These are phyloP conservation scores for Priceomyces castillae DNA, from an alignment of 805 yeast genomes.

Conservation along the genomic window DNA sequence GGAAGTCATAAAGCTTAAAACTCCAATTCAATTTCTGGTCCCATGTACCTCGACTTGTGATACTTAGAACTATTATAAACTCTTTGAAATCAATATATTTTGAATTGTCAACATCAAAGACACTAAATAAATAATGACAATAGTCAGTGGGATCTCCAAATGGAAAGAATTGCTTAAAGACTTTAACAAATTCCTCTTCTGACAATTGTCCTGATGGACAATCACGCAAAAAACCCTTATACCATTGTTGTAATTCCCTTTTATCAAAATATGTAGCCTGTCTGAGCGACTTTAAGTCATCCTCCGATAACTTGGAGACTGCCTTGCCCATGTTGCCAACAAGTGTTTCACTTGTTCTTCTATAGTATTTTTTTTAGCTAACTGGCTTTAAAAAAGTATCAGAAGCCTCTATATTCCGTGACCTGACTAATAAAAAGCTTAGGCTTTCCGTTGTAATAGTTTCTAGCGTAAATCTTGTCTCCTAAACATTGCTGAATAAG, in stretches of 20 bases:
- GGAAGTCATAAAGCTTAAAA: conserved; percentile 80
- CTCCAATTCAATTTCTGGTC: conserved; percentile 90
- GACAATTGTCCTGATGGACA: conserved; percentile 89
- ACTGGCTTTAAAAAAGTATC: too few relatives aligned
- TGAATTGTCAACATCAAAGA: conserved; percentile 77
- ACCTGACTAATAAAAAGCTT: too few relatives aligned
- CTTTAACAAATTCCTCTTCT: conserved; percentile 83
- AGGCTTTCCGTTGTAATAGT: too few relatives aligned
- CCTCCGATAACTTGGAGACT: conserved; percentile 87
- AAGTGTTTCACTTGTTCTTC: not conserved
- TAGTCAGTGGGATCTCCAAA: conserved; percentile 95
- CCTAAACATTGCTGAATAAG: not conserved
- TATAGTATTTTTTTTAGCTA: too few relatives aligned
- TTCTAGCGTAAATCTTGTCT: not conserved
- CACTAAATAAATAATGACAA: conserved; percentile 82
- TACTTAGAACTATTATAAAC: conserved; percentile 81
- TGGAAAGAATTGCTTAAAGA: conserved; percentile 95
- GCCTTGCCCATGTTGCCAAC: conserved; percentile 79
- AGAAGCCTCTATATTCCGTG: too few relatives aligned
- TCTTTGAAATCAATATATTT: conserved; percentile 90
- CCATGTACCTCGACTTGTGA: conserved; percentile 80
- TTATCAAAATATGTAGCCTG: conserved; percentile 89
- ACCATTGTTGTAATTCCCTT: conserved; percentile 97
- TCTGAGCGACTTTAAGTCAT: conserved; percentile 78
- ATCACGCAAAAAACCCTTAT: conserved; percentile 90